Conservation (phyloP, 352 stramenopile species). For the Paralagenidium karlingii region DNA sequence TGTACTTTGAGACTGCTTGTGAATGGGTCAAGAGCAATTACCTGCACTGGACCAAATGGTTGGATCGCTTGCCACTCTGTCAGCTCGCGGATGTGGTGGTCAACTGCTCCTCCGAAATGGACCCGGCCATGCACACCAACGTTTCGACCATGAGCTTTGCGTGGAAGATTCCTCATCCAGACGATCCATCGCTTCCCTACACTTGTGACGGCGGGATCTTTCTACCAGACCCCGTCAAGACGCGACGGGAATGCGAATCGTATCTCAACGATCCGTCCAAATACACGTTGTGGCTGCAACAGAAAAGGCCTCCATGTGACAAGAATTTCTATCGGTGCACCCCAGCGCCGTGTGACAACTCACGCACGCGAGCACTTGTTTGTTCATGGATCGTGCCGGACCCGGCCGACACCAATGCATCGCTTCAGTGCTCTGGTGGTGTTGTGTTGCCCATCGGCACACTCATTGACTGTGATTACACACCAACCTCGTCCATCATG, state of each 20-base stretch:
- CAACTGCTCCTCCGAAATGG: slow-evolving; percentile 6
- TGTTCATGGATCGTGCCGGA: slow-evolving; percentile 25
- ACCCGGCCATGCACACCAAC: background rate
- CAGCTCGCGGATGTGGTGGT: slow-evolving; percentile 13
- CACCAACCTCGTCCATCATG: slow-evolving; percentile 9
- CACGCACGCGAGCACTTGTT: slow-evolving; percentile 9
- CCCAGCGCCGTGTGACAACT: slow-evolving; percentile 14
- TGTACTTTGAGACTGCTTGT: slow-evolving; percentile 21
- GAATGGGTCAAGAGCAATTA: slow-evolving; percentile 19
- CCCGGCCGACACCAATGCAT: slow-evolving; percentile 5
- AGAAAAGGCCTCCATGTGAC: slow-evolving; percentile 20
- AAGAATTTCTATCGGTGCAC: slow-evolving; percentile 23
- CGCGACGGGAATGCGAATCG: slow-evolving; percentile 12
- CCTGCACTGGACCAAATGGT: slow-evolving; percentile 11
- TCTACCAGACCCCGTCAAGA: slow-evolving; percentile 16
- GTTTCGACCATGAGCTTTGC: slow-evolving; percentile 17
- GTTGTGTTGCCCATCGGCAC: background rate
- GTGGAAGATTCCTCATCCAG: slow-evolving; percentile 18
- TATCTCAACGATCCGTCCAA: slow-evolving; percentile 18
- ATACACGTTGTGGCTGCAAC: too few relatives aligned
- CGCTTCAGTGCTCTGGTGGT: slow-evolving; percentile 15
- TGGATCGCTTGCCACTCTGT: slow-evolving; percentile 13
- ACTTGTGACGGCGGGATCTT: slow-evolving; percentile 26
- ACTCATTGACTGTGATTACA: slow-evolving; percentile 23
- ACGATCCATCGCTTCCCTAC: slow-evolving; percentile 16